A percentile compares a stretch with the other conserved stretches of the same genome.
These are phyloP conservation scores for Rhodotorula kratochvilovae DNA, from an alignment of 768 basidiomycete genomes.

Conservation along the genomic window DNA sequence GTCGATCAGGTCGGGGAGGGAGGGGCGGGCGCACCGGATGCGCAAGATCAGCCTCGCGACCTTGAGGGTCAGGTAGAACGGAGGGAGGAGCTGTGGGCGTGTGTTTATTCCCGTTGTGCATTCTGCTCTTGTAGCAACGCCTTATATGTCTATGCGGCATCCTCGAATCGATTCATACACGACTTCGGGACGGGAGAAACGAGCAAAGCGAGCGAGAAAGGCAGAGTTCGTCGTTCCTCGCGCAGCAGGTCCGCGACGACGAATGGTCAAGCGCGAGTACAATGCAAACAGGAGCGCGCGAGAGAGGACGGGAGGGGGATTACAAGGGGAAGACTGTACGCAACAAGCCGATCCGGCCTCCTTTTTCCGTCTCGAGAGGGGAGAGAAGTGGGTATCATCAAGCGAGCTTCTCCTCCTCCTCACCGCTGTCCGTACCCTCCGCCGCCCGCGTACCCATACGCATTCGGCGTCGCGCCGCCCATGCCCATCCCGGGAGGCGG, in stretches of 20 bases:
- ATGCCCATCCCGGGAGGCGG: too few species aligned
- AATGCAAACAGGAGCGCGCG: neutral
- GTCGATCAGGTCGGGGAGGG: neutral
- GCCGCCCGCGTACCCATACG: neutral
- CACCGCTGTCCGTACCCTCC: neutral
- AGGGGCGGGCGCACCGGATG: neutral
- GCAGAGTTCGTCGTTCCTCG: too few species aligned
- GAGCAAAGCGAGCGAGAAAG: too few species aligned
- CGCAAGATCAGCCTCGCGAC: conserved; percentile 13
- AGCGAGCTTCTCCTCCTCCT: neutral
- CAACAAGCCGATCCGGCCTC: neutral
- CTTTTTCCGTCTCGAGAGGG: neutral
- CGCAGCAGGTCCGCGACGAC: too few species aligned
- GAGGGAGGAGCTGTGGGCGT: neutral
- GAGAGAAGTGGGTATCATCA: neutral
- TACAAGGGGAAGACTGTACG: neutral
- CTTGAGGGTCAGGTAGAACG: neutral
- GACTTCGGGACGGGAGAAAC: too few species aligned
- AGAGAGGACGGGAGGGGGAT: neutral
- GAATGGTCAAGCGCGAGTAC: neutral
- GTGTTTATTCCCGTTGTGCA: neutral
- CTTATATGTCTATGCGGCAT: too few species aligned
- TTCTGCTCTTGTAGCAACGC: too few species aligned
- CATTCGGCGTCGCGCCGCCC: neutral
- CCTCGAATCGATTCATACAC: too few species aligned